Base-by-base conservation (phyloP, 2,329 filamentous ascomycete genomes). In the Aspergillus costaricaensis region DNA sequence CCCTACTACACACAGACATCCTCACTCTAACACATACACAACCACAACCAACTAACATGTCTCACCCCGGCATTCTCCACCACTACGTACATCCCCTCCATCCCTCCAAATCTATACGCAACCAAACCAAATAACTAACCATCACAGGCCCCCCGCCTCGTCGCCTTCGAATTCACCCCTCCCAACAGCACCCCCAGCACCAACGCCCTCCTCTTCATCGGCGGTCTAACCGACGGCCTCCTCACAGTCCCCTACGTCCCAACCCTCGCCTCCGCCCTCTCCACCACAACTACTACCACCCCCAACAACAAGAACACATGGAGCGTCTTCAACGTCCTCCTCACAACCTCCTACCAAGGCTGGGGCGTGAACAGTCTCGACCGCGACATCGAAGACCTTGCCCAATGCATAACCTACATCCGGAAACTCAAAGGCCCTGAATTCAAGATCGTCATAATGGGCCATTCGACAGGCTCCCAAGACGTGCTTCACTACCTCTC, bases 401-500 rank as follows among this genome's bases (percentile, higher is more conserved):
- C 73, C 0, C 71, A 79, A 58, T 82, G 83, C 61, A 81, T 87
- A 1, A 58, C 73, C 12, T 86, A 85, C 63, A 80, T 87, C 62
- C 76, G 75, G 12, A 59, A 68, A 0, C 41, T 59, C 30, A 55
- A 47, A 55, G 43, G n/a, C 27, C 25, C 79, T 4, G 79, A 78
- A 5, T 15, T 15, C 1, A 87, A 86, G 57, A 73, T 90, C n/a
- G 84, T 88, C 25, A 72, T 90, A 14, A 87, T 91, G 84, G 88
- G 88, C 2, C 87, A 90, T 67, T 88, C 85, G 2, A 91, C 88
- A 0, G 88, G 88, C 0, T 89, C 85, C 66, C 88, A 91, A 72
- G 88, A 90, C 70, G 81, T 86, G 12, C 82, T 90, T 76, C 84
- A 89, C 66, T 91, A 90, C 65, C 71, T 88, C 1, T 74, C 77